Base-by-base conservation (phyloP, 176 grass and related monocot genomes). In the Carex kokanica region DNA sequence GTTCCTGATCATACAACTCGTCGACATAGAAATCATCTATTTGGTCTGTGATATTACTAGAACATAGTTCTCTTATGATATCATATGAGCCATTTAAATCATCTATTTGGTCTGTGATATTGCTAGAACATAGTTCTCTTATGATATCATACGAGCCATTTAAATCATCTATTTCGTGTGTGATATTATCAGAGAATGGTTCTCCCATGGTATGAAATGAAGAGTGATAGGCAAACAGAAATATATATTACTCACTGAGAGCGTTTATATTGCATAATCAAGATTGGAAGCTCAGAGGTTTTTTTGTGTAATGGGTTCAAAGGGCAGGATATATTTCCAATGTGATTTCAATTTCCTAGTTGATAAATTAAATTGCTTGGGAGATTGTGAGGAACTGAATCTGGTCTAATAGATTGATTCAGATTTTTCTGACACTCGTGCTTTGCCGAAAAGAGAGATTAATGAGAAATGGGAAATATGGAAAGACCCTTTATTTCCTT, bases 21-120 rank as follows among this genome's bases (percentile, higher is more conserved):
- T 25, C 24, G 2, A 78, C 84, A 80, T 85, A 60, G 84, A 55
- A 29, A 90, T 95, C 86, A 53, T 95, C 88, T 45, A 45, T 27
- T 27, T 27, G 1, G 27, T 27, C 1, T 27, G 27, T 85, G 79
- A 95, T 41, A 41, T 41, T 41, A 41, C 6, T 6, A 88, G 86
- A 92, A 89, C 72, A 87, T 81, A 23, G 0, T 41, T 41, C 40
- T 41, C 40, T 6, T 6, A 41, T 41, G 40, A 41, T 41, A 41
- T 41, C 40, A 41, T 41, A 41, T 41, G 40, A 41, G 40, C 40
- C 6, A 41, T 41, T 7, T 41, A 41, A 41, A 45, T 95, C 88
- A 53, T 95, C 88, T 40, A 95, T 27, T 27, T 27, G 1, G 27
- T 27, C 1, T 27, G 27, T 85, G 79, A 95, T 41, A 41, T 41